Percentiles rank a stretch among this genome's conserved stretches.
Evolutionary conservation across 1,284 basidiomycete genomes (phyloP).

Genomic region (Sporisorium graminicola): DNA sequence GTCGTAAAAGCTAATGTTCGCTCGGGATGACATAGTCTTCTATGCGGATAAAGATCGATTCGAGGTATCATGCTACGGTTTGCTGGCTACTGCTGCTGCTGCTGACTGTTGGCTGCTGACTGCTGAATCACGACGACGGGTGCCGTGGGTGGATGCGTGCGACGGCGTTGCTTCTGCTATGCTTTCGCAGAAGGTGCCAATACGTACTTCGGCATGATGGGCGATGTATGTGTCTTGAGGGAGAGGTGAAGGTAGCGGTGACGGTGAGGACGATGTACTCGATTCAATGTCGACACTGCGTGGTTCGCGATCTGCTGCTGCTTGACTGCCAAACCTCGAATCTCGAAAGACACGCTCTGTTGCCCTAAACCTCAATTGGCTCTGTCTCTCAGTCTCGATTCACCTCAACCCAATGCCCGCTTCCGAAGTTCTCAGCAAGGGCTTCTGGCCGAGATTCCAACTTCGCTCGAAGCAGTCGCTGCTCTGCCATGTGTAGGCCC

Average conservation of each 20-base stretch:
- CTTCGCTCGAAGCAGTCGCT: background rate
- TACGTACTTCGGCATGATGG: conserved; percentile 67
- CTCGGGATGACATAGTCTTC: background rate
- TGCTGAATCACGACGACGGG: background rate
- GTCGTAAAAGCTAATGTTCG: background rate
- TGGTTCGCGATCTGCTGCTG: conserved; percentile 1
- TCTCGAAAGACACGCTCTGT: conserved; percentile 5
- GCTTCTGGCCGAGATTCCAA: background rate
- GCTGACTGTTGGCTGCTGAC: conserved; percentile 2
- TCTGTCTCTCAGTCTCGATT: background rate
- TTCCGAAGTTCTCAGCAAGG: background rate
- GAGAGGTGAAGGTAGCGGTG: conserved; percentile 26
- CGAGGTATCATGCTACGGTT: background rate
- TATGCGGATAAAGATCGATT: background rate
- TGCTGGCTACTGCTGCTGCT: background rate
- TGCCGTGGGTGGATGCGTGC: conserved; percentile 10
- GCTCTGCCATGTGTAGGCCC: conserved; percentile 4
- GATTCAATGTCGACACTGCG: conserved; percentile 14
- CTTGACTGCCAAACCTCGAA: conserved; percentile 4
- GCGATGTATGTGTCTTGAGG: conserved; percentile 58
- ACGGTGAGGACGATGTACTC: conserved; percentile 39
- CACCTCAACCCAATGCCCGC: background rate
- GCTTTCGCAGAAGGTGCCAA: conserved; percentile 1
- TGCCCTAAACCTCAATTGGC: conserved; percentile 2
- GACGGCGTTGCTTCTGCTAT: conserved; percentile 15